Conservation (phyloP, 164 flowering plant species). For the Vitis rotundifolia region DNA sequence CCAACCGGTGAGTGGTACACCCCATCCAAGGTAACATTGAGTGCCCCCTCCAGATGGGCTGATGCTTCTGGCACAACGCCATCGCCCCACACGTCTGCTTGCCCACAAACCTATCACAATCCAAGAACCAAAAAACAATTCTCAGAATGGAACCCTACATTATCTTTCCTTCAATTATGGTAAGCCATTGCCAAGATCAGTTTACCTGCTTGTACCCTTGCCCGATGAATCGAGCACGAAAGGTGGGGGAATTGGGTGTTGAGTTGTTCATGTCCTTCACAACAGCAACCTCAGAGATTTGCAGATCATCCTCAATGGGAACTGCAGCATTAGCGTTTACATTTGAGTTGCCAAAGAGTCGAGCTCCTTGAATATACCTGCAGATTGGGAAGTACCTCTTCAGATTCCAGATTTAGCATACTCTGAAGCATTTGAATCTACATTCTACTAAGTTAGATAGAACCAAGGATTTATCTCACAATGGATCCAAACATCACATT, state of each 20-base stretch:
- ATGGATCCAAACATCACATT: no score
- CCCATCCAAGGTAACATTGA: conserved; percentile 76
- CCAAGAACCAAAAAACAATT: no score
- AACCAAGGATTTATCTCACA: no score
- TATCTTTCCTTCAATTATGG: no score
- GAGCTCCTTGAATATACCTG: conserved; percentile 83
- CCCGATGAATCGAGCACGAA: conserved; percentile 77
- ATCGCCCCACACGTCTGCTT: conserved; percentile 89
- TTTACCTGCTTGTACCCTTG: conserved; percentile 93
- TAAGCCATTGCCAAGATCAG: background rate
- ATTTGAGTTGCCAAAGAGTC: conserved; percentile 39
- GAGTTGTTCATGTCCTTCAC: conserved; percentile 17
- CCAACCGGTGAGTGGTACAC: conserved; percentile 94
- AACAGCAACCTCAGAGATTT: conserved; percentile 34
- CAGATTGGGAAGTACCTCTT: background rate
- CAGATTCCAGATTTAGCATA: background rate
- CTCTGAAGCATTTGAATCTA: background rate
- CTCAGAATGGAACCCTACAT: no score
- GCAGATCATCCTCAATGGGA: conserved; percentile 29
- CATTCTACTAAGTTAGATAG: background rate
- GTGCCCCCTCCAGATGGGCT: conserved; percentile 83
- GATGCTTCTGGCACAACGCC: conserved; percentile 91
- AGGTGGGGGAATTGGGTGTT: conserved; percentile 24
- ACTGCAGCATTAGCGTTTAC: conserved; percentile 19
- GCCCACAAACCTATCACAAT: conserved; percentile 75